Base-by-base conservation (phyloP, 192 early-diverging fungal genomes). In the Haplosporangium gracile region DNA sequence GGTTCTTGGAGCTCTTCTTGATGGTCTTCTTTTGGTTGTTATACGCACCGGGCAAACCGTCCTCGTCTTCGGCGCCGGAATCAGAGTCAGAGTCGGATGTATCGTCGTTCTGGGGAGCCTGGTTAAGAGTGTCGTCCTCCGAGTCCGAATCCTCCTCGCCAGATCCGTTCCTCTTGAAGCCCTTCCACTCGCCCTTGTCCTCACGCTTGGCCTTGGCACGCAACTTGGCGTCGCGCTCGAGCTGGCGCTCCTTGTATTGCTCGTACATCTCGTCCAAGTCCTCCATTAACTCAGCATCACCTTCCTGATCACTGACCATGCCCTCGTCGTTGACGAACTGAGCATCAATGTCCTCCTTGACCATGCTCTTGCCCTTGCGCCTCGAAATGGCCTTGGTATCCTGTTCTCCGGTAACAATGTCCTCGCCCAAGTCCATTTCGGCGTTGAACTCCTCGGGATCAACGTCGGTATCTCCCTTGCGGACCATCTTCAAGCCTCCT, bases 171-270 rank as follows among this genome's bases (percentile, higher is more conserved):
- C 91, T 88, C 68, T 91, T 89, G 72, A 94, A 93, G 2, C 93
- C 94, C 34, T 89, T 91, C 90, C 93, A 95, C 76, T 95, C 93
- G 36, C 92, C 93, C 76, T 96, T 89, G 18, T 92, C 93, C 24
- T 95, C 92, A 32, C 93, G 89, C 76, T 89, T 90, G 77, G 93
- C 92, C 79, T 94, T 92, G 57, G 95, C 96, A 73, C 91, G 90
- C 72, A 90, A 89, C 82, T 93, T 94, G 20, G 97, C 94, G 88
- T 99, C 94, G 7, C 90, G 92, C 77, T 97, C 93, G 43, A 92
- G 84, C 88, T 93, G 93, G 68, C 93, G 95, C 70, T 94, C 91
- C 70, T 90, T 88, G 82, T 95, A 97, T 57, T 94, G 89, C 9
- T 94, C 90, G 43, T 95, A 95, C 84, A 97, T 88, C 39, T 91